These are phyloP conservation scores for Arabidopsis hybrid DNA, from an alignment of 441 rosid species.

Conservation along the genomic window DNA sequence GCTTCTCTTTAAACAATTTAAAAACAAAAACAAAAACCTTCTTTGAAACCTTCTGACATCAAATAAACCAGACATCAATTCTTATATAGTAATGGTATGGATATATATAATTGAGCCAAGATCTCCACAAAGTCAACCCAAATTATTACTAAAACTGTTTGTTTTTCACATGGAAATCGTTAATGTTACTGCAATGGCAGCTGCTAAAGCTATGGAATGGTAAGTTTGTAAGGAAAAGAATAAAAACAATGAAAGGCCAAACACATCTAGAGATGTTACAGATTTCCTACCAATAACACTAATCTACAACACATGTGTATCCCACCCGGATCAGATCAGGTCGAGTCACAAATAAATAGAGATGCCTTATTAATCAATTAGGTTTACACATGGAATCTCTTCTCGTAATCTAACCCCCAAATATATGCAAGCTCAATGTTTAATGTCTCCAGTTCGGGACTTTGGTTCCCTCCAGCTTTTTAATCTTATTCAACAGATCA, in stretches of 20 bases:
- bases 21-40: too few relatives aligned
- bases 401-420: neutral
- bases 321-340: conserved; percentile 17
- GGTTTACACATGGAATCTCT: neutral
- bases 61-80: conserved; percentile 23
- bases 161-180: conserved; percentile 18
- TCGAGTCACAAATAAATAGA: conserved; percentile 13
- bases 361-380: conserved; percentile 1
- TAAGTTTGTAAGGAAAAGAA: neutral
- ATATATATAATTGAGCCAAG: neutral
- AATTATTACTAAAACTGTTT: conserved; percentile 7
- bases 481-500: conserved; percentile 39
- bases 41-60: conserved; percentile 25
- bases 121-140: conserved; percentile 31
- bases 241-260: conserved; percentile 1
- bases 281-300: conserved; percentile 15
- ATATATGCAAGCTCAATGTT: conserved; percentile 29
- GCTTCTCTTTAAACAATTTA: neutral
- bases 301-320: conserved; percentile 21
- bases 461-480: conserved; percentile 36
- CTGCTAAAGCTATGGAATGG: neutral
- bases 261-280: conserved; percentile 2
- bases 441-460: conserved; percentile 37
- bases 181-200: conserved; percentile 15
- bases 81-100: conserved; percentile 8